Conservation (phyloP, 495 filamentous ascomycete species). For the Penicillium daleae region DNA sequence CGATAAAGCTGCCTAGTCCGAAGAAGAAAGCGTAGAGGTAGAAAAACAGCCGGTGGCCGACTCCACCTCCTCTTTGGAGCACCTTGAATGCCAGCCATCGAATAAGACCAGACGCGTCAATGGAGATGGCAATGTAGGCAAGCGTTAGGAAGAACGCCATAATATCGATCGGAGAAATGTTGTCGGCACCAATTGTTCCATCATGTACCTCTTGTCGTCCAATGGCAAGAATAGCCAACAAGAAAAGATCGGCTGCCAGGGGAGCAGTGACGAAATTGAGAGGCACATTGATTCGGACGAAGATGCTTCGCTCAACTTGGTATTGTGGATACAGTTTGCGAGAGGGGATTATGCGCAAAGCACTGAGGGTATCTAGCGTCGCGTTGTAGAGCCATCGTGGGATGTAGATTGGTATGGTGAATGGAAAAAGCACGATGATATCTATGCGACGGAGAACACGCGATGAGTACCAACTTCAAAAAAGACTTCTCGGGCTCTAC, state of each 20-base stretch:
- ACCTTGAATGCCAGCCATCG: conserved; percentile 68
- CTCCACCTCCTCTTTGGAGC: conserved; percentile 62
- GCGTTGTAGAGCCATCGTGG: conserved; percentile 51
- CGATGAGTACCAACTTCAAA: conserved; percentile 8
- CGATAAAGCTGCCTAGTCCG: conserved; percentile 63
- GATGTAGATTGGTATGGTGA: conserved; percentile 59
- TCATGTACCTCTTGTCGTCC: conserved; percentile 62
- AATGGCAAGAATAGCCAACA: conserved; percentile 66
- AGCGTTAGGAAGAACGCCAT: conserved; percentile 70
- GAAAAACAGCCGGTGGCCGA: conserved; percentile 65
- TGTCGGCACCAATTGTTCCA: conserved; percentile 61
- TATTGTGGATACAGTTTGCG: conserved; percentile 27
- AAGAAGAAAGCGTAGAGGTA: conserved; percentile 73
- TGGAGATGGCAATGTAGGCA: conserved; percentile 75
- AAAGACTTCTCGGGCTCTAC: neutral
- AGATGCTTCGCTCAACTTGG: conserved; percentile 18
- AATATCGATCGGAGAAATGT: conserved; percentile 65
- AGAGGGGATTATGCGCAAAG: conserved; percentile 54
- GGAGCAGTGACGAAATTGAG: conserved; percentile 70
- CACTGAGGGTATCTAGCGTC: conserved; percentile 43
- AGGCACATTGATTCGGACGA: conserved; percentile 55
- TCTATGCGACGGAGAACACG: conserved; percentile 35
- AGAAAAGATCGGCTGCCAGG: conserved; percentile 65
- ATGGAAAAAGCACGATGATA: conserved; percentile 66
- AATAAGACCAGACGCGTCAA: conserved; percentile 70